Percentiles rank a stretch among this genome's conserved stretches.
Evolutionary conservation across 306 rosid species (phyloP).

Genomic region (Citrullus mucosospermus): DNA sequence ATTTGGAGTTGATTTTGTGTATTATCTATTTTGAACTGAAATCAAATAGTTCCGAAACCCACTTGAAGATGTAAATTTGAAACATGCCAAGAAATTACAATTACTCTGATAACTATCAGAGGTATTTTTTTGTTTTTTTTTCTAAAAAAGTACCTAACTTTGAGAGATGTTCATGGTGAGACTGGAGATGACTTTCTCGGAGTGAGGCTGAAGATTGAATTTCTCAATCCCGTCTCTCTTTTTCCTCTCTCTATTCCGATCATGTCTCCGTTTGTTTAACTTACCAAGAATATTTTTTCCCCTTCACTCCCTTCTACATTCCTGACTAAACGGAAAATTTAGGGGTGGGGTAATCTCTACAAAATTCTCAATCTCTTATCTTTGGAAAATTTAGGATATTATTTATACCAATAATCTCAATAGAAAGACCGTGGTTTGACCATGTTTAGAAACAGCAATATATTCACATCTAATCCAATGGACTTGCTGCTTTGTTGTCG

Average conservation of each 20-base stretch:
- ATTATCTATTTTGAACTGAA: neutral
- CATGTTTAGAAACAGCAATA: neutral
- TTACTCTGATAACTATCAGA: neutral
- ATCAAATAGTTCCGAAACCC: neutral
- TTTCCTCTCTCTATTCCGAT: no score
- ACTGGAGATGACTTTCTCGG: no score
- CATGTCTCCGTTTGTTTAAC: no score
- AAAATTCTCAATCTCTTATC: no score
- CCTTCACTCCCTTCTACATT: no score
- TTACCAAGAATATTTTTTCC: no score
- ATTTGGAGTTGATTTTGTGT: neutral
- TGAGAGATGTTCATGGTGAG: no score
- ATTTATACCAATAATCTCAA: neutral
- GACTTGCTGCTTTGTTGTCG: neutral
- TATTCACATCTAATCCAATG: neutral
- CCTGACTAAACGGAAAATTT: no score
- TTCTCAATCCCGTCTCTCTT: no score
- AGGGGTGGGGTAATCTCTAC: no score
- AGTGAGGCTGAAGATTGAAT: no score
- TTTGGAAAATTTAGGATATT: no score
- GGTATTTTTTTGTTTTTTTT: neutral
- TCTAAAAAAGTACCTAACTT: neutral
- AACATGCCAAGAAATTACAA: neutral
- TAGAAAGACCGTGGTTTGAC: neutral
- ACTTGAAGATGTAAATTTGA: neutral